Evolutionary conservation across 306 rosid genomes (phyloP), one percentile per base, ranked within the genome.

Genomic region (Myrica gale): DNA sequence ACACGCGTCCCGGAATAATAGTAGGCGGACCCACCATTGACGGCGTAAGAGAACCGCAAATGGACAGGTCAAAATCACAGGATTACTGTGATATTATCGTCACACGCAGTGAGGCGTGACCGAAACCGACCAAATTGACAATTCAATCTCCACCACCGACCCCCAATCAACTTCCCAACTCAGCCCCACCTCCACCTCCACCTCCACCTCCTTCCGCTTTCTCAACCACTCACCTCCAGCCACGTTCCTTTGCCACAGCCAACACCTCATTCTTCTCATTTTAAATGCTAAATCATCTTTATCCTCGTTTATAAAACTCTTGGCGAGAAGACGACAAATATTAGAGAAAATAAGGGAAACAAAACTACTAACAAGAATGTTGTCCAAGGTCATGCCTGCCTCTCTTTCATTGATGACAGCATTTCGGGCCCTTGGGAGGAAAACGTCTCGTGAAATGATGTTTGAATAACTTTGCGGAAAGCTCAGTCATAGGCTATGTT

Each of bases 211-310:
- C 7, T 4, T 9, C 44, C 21, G 2, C 13, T 13, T 57, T 2
- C 39, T 42, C 73, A 69, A 68, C 87, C 84, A 83, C 76, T 76
- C 77, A 72, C 2, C 2, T 42, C 68, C 9, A 4, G 69, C 84
- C 84, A 83, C 81, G 81, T 76, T 23, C n/a, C 1, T 17, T 2
- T 4, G 26, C 50, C 73, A 48, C 15, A 75, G 8, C 44, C 43
- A 17, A 20, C 77, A 16, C 68, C 39, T 7, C 53, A 9, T 21
- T 42, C 44, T 46, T 54, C 13, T 12, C 3, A 6, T 46, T 46
- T 46, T 46, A 32, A 32, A 32, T 32, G 37, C 37, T 32, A 32
- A 76, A 62, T 63, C 77, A 37, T n/a, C 52, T 6, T 39, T 72
- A 71, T 65, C 48, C 77, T 58, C 1, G 4, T 9, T 4, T 3